phyloP scores from a whole-genome alignment of 2,329 filamentous ascomycete species.

The Blastomyces parvus region DNA sequence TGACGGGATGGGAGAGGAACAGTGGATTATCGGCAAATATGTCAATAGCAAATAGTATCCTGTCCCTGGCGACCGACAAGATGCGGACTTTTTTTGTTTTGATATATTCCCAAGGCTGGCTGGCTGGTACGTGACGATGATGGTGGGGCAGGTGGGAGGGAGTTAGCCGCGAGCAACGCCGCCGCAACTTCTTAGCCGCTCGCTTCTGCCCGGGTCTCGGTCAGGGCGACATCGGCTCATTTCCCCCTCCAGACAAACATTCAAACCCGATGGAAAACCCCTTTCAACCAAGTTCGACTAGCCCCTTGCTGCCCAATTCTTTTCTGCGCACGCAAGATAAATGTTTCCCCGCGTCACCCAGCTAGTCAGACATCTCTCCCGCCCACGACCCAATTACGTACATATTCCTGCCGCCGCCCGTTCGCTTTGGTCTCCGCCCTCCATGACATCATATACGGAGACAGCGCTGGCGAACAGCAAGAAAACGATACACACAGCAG shows the following conservation, averaged over 20 bases:
- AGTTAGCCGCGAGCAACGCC: not conserved
- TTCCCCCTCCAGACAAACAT: not conserved
- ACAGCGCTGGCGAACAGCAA: constrained; percentile 24
- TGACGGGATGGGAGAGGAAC: not conserved
- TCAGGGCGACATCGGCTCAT: not conserved
- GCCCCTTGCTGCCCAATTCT: not conserved
- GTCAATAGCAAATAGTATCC: not conserved
- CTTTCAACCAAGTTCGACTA: not conserved
- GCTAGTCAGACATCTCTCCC: constrained; percentile 60
- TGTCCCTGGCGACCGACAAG: not conserved
- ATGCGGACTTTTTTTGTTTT: not conserved
- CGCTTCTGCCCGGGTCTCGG: not conserved
- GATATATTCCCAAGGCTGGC: not conserved
- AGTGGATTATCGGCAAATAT: not conserved
- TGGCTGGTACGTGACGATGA: not conserved
- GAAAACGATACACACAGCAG: constrained; percentile 74
- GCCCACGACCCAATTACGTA: constrained; percentile 50
- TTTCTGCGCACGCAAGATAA: constrained; percentile 11
- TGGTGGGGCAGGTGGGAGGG: not conserved
- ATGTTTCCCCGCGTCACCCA: constrained; percentile 75
- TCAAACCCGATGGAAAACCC: not conserved
- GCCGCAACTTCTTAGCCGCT: constrained; percentile 1
- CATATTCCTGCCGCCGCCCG: constrained; percentile 36
- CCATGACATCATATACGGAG: constrained; percentile 37
- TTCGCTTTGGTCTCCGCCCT: constrained; percentile 18